phyloP scores from a whole-genome alignment of 805 yeast genomes.

The Yarrowia sp. region DNA sequence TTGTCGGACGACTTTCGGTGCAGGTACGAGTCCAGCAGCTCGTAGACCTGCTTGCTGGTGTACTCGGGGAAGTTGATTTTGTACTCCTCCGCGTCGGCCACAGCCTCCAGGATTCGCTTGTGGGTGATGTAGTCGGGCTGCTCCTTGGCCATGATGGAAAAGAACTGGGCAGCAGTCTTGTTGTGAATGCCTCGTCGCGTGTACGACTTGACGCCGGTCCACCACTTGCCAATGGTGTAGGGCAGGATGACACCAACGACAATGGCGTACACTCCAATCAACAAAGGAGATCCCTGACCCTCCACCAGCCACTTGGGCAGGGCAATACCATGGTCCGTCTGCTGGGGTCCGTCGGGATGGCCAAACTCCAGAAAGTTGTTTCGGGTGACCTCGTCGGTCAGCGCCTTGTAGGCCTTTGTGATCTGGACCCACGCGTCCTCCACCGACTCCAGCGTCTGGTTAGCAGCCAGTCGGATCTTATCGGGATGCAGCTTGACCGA shows the following conservation, averaged over 20 bases:
- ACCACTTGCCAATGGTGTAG: slow-evolving; percentile 78
- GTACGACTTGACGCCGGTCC: slow-evolving; percentile 75
- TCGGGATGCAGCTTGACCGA: slow-evolving; percentile 93
- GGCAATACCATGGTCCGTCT: slow-evolving; percentile 88
- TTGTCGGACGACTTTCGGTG: slow-evolving; percentile 50
- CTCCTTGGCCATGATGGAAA: slow-evolving; percentile 69
- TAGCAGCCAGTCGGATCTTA: slow-evolving; percentile 61
- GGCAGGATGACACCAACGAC: slow-evolving; percentile 81
- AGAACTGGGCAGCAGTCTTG: slow-evolving; percentile 75
- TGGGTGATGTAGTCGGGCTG: slow-evolving; percentile 51
- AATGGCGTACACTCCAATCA: slow-evolving; percentile 63
- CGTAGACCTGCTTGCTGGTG: slow-evolving; percentile 49
- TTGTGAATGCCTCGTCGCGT: slow-evolving; percentile 82
- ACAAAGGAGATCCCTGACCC: slow-evolving; percentile 65
- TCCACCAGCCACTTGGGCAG: slow-evolving; percentile 88
- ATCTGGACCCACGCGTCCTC: slow-evolving; percentile 79
- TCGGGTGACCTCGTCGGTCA: slow-evolving; percentile 83
- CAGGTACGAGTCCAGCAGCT: slow-evolving; percentile 57
- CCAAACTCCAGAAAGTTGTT: slow-evolving; percentile 85
- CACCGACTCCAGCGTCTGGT: slow-evolving; percentile 58
- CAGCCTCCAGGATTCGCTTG: slow-evolving; percentile 54
- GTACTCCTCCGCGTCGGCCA: slow-evolving; percentile 69
- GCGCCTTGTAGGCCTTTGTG: slow-evolving; percentile 88
- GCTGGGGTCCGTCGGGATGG: slow-evolving; percentile 97
- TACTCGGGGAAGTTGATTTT: slow-evolving; percentile 44